These are phyloP conservation scores for Pseudocercospora crystallina DNA, from an alignment of 2,329 filamentous ascomycete species.

Conservation along the genomic window DNA sequence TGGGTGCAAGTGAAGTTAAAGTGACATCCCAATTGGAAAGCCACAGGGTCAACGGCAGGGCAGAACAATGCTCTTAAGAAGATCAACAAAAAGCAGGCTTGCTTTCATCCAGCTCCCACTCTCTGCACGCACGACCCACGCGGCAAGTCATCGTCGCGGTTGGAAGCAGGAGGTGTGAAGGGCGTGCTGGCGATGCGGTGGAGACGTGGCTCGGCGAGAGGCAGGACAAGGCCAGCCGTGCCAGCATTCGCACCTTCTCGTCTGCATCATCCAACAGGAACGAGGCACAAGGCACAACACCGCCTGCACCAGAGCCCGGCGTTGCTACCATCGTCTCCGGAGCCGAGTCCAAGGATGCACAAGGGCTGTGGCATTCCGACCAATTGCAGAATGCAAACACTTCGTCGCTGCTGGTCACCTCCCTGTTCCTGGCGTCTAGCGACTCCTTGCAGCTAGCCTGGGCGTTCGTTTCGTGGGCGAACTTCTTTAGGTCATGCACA, in stretches of 20 bases:
- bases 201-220: too few species aligned
- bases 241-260: too few species aligned
- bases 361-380: neutral
- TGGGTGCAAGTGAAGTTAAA: too few species aligned
- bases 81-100: too few species aligned
- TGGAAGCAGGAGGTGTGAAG: too few species aligned
- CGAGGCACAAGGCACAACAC: slow-evolving; percentile 8
- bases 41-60: neutral
- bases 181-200: too few species aligned
- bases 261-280: too few species aligned
- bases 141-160: too few species aligned
- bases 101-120: too few species aligned
- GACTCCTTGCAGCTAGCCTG: slow-evolving; percentile 12
- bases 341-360: slow-evolving; percentile 3
- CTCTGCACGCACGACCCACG: too few species aligned
- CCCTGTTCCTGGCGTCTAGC: slow-evolving; percentile 8
- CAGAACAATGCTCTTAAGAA: neutral
- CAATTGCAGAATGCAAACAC: slow-evolving; percentile 1
- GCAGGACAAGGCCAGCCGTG: too few species aligned
- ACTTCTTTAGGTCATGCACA: neutral
- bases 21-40: neutral
- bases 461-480: neutral
- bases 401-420: neutral
- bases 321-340: slow-evolving; percentile 10
- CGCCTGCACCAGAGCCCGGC: neutral